Evolutionary conservation across 805 yeast species (phyloP).

Genomic region (Candida silvicultrix): DNA sequence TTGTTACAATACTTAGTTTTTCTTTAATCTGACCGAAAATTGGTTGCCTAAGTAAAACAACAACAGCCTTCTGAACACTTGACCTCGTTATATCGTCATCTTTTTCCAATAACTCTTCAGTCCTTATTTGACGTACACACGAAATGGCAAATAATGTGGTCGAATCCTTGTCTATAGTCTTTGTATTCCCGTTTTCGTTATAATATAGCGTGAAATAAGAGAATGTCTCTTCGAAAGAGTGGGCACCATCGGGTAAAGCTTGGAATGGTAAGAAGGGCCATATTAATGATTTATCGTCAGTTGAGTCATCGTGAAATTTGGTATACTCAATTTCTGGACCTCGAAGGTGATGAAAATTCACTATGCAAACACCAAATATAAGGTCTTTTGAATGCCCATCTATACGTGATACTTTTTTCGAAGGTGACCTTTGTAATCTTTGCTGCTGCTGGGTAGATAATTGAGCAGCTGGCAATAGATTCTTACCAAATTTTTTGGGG

Average conservation of each 20-base stretch:
- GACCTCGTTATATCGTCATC: conserved; percentile 73
- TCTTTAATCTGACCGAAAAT: conserved; percentile 85
- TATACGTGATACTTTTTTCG: conserved; percentile 15
- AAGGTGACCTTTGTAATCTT: conserved; percentile 2
- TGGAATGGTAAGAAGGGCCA: conserved; percentile 94
- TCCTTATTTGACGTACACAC: conserved; percentile 78
- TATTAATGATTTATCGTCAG: conserved; percentile 30
- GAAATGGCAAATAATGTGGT: conserved; percentile 91
- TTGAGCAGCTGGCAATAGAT: not conserved
- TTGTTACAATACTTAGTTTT: conserved; percentile 83
- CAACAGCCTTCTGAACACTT: conserved; percentile 86
- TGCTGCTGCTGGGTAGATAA: not conserved
- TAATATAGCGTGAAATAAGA: conserved; percentile 81
- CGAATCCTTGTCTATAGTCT: conserved; percentile 32
- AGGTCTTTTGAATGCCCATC: conserved; percentile 22
- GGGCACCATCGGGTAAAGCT: conserved; percentile 95
- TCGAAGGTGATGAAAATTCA: conserved; percentile 85
- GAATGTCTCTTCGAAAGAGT: conserved; percentile 87
- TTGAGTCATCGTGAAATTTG: conserved; percentile 43
- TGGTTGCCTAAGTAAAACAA: conserved; percentile 81
- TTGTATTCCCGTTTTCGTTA: conserved; percentile 43
- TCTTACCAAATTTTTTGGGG: not conserved
- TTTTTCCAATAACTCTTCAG: conserved; percentile 49
- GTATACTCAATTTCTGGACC: conserved; percentile 97
- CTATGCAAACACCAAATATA: conserved; percentile 80